phyloP scores from a whole-genome alignment of 2,329 filamentous ascomycete species.

The Xylaria arbuscula region DNA sequence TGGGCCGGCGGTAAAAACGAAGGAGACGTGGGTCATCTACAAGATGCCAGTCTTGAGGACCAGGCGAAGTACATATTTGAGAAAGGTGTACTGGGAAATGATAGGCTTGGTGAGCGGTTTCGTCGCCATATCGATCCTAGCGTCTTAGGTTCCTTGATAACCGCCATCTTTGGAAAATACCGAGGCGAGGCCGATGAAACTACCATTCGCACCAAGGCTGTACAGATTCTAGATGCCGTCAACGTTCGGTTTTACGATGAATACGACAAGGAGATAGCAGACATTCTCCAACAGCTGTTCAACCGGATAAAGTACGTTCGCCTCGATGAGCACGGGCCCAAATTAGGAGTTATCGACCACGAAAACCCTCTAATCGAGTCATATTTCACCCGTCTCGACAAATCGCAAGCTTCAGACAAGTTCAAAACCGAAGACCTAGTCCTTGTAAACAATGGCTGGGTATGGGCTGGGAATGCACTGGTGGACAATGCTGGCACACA shows the following conservation, averaged over 20 bases:
- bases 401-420: constrained; percentile 80
- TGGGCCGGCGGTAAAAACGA: constrained; percentile 73
- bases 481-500: constrained; percentile 91
- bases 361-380: constrained; percentile 87
- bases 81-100: constrained; percentile 75
- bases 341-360: constrained; percentile 80
- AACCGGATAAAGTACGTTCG: constrained; percentile 96
- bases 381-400: constrained; percentile 91
- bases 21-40: constrained; percentile 61
- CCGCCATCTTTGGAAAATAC: constrained; percentile 74
- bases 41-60: constrained; percentile 57
- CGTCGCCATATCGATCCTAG: constrained; percentile 76
- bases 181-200: constrained; percentile 65
- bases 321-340: constrained; percentile 91
- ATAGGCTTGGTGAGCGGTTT: constrained; percentile 83
- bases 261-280: constrained; percentile 84
- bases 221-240: constrained; percentile 78
- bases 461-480: constrained; percentile 96
- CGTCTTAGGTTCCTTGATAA: constrained; percentile 75
- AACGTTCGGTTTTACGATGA: constrained; percentile 93
- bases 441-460: constrained; percentile 96
- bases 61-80: constrained; percentile 73
- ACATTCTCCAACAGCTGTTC: constrained; percentile 90
- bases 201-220: constrained; percentile 65
- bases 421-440: constrained; percentile 81